Evolutionary conservation across 2,329 filamentous ascomycete genomes (phyloP).

Genomic region (Aspergillaceae sp.): DNA sequence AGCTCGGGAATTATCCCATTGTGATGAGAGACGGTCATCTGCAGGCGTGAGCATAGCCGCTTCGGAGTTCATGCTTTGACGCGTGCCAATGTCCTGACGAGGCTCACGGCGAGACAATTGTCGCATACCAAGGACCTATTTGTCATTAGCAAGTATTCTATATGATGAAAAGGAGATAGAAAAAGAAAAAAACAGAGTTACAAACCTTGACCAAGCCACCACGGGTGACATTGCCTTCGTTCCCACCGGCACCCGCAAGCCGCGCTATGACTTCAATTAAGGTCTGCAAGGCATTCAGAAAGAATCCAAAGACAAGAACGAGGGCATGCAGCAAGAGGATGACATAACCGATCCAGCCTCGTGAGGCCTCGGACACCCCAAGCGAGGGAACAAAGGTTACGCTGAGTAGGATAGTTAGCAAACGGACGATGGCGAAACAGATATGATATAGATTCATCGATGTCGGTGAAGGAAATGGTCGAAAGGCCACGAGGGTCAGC

Average conservation of each 20-base stretch:
- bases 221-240: conserved; percentile 59
- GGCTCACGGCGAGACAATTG: conserved; percentile 69
- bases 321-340: conserved; percentile 79
- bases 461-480: conserved; percentile 79
- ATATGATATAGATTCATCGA: conserved; percentile 97
- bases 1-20: conserved; percentile 45
- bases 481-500: conserved; percentile 78
- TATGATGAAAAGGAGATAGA: too few relatives aligned
- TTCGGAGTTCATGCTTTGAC: conserved; percentile 74
- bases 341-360: conserved; percentile 91
- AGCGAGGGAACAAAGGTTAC: conserved; percentile 78
- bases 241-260: conserved; percentile 71
- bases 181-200: conserved; percentile 3
- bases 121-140: conserved; percentile 72
- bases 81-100: conserved; percentile 55
- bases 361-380: conserved; percentile 65
- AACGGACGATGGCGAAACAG: conserved; percentile 68
- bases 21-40: conserved; percentile 53
- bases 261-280: conserved; percentile 80
- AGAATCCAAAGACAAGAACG: conserved; percentile 83
- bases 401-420: conserved; percentile 67
- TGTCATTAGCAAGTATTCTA: background rate
- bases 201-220: conserved; percentile 71
- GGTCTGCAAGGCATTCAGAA: conserved; percentile 84
- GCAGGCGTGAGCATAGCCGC: conserved; percentile 69